Evolutionary conservation across 176 grass and related monocot genomes (phyloP), one percentile per base, ranked within the genome.

Genomic region (Avena atlantica): DNA sequence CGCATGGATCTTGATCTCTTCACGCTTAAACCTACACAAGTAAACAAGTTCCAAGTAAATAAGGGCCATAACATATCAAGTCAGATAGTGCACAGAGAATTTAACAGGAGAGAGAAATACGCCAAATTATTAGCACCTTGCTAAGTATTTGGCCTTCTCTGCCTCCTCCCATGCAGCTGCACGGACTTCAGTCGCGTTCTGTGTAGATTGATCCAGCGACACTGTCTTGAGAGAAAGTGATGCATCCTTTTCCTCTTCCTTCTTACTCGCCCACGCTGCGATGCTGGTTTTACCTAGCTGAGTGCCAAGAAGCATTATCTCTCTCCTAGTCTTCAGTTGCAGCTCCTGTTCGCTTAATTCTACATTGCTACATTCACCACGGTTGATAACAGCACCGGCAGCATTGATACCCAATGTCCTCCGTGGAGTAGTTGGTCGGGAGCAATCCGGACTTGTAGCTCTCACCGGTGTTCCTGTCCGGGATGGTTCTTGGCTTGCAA

Each of bases 1-100:
- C 81, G 94, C 94, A 71, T 92, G 89, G 3, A 97, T 99, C 84
- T 97, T 99, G 72, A 99, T 99, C 69, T 99, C 94, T 89, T 99
- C 97, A 7, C 88, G 92, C 65, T 97, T 97, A 83, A 99, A 97
- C 87, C 97, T 99, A 79, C 20, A 61, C 23, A 66, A 48, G 45
- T 48, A 48, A 48, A 12, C 4, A 60, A 82, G 23, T 34, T 34
- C 31, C 23, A 66, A 48, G 45, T 48, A 48, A 48, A 12, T 6
- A 60, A 82, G 34, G 4, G 12, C 25, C 29, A 19, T 16, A 86
- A 45, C 2, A 81, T 44, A 85, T 6, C 85, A 71, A 91, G n/a
- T 55, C 45, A 76, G 7, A 3, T 5, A 63, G 47, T 19, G 72
- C 40, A 11, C 0, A 7, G 2, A 25, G 0, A 59, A 20, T 44